phyloP scores from a whole-genome alignment of 345 rosid species.

The Laguncularia racemosa region DNA sequence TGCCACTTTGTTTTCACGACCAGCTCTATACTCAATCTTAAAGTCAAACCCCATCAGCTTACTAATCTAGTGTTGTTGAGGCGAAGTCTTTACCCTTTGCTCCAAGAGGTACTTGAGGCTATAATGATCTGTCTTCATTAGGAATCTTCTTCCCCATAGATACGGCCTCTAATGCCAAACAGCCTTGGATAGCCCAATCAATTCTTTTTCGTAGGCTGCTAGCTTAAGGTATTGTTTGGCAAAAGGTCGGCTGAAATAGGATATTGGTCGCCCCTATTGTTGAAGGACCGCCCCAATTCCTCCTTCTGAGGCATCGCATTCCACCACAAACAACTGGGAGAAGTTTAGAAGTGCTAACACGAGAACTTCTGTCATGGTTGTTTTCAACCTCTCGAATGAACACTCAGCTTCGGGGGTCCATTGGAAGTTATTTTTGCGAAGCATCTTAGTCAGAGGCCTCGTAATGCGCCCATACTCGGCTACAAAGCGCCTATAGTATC shows the following conservation, averaged over 20 bases:
- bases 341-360: background rate
- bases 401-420: background rate
- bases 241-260: background rate
- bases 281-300: background rate
- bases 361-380: background rate
- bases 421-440: background rate
- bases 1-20: background rate
- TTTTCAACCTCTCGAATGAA: background rate
- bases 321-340: background rate
- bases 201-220: background rate
- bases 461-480: background rate
- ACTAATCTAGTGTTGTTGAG: background rate
- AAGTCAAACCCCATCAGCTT: background rate
- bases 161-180: background rate
- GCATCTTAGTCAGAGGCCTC: background rate
- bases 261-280: background rate
- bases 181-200: background rate
- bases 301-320: background rate
- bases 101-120: background rate
- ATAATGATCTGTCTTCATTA: background rate
- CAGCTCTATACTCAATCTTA: background rate
- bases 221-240: background rate
- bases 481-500: background rate
- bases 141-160: background rate
- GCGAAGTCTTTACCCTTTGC: background rate